These are phyloP conservation scores for Pouteria campechiana DNA, from an alignment of 179 eudicot species.

Conservation along the genomic window DNA sequence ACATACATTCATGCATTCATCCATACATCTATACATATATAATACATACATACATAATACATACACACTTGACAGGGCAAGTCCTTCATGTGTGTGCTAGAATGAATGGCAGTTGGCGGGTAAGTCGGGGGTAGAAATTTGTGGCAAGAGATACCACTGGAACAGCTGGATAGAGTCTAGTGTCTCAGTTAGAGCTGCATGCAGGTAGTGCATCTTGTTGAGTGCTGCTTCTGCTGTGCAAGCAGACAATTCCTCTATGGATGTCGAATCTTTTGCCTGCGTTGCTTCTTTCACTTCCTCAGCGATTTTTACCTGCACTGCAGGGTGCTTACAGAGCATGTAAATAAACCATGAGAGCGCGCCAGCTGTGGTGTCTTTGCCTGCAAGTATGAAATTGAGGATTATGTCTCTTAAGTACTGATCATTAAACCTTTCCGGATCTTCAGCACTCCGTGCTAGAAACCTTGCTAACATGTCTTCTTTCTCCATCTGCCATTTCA, in stretches of 20 bases:
- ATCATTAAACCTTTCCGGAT: no score
- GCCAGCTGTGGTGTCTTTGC: conserved; percentile 62
- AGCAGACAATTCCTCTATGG: conserved; percentile 20
- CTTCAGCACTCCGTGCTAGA: conserved; percentile 20
- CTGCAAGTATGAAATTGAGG: conserved; percentile 60
- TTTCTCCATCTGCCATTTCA: conserved; percentile 29
- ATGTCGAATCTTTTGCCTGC: not conserved
- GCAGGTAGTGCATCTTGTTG: conserved; percentile 61
- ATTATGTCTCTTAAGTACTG: conserved; percentile 55
- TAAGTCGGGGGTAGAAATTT: not conserved
- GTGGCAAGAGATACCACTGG: conserved; percentile 60
- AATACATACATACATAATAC: no score
- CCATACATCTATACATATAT: no score
- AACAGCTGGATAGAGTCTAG: conserved; percentile 68
- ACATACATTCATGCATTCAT: no score
- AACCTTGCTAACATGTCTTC: conserved; percentile 67
- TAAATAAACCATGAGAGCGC: conserved; percentile 71
- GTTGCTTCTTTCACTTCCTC: conserved; percentile 34
- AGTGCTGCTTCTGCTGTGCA: conserved; percentile 34
- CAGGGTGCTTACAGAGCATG: conserved; percentile 56
- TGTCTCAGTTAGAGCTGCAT: conserved; percentile 66
- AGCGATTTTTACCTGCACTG: conserved; percentile 42
- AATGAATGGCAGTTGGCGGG: no score
- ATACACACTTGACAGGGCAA: no score
- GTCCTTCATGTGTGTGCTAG: no score